Base-by-base conservation (phyloP, 1,284 basidiomycete genomes). In the Coniophora puteana region DNA sequence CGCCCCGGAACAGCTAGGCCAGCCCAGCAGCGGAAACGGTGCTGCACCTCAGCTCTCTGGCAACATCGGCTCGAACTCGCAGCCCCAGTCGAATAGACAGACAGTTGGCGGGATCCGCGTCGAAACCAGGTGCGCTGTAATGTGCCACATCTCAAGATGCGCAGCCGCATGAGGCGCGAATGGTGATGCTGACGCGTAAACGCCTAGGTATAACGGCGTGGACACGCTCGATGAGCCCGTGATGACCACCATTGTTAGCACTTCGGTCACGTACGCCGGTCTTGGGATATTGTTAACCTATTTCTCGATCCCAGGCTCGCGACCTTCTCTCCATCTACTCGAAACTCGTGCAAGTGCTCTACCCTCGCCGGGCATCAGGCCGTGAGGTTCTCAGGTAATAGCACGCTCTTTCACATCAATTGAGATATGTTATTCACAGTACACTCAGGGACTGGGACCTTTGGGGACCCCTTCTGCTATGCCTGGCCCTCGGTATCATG, bases 211-310 rank as follows among this genome's bases (percentile, higher is more conserved):
- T 61, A 76, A 88, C 6, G 89, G 88, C 6, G 73, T 72, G 12
- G 86, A 93, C 54, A 95, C 93, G 1, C 74, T 97, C 20, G 93
- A 96, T 55, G 93, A 97, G 61, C 92, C 93, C 1, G 78, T 96
- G 12, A 79, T 81, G 7, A 76, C 79, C 14, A 96, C 93, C 0
- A 93, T 97, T 50, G 93, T 94, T 51, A 51, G 89, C 71, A 23
- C 17, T 11, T 30, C 13, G n/a, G n/a, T n/a, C n/a, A n/a, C n/a
- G n/a, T n/a, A n/a, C n/a, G n/a, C n/a, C n/a, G n/a, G n/a, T n/a
- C n/a, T n/a, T n/a, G n/a, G n/a, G n/a, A n/a, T n/a, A n/a, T 5
- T 39, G 33, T 38, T 55, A 30, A 54, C 40, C 35, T 12, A n/a
- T n/a, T n/a, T n/a, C n/a, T n/a, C 33, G 27, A 38, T 40, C 17